phyloP scores from a whole-genome alignment of 148 eudicot species.

The Agrostemma githago region DNA sequence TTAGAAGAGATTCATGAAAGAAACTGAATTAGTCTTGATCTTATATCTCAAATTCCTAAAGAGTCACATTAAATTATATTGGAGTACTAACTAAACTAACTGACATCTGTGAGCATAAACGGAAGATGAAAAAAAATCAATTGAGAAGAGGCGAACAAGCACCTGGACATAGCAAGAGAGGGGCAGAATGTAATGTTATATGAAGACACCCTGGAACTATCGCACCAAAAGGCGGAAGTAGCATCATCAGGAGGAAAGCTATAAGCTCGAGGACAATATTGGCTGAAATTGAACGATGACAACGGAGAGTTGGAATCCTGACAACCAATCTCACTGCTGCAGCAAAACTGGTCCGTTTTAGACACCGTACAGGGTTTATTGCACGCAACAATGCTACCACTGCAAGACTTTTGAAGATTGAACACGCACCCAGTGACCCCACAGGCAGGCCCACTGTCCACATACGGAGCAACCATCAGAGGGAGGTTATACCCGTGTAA shows the following conservation, averaged over 20 bases:
- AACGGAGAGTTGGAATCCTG: background rate
- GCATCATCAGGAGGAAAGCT: background rate
- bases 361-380: constrained; percentile 5
- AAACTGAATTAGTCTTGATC: too few relatives aligned
- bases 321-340: background rate
- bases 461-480: constrained; percentile 6
- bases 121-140: background rate
- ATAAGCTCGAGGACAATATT: constrained; percentile 6
- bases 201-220: background rate
- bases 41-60: background rate
- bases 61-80: too few relatives aligned
- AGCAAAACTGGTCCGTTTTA: background rate
- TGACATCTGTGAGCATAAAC: background rate
- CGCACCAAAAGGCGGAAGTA: background rate
- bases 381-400: background rate
- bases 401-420: background rate
- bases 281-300: background rate
- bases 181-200: constrained; percentile 19
- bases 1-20: too few relatives aligned
- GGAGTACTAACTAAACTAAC: too few relatives aligned
- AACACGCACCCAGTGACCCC: constrained; percentile 8
- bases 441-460: background rate
- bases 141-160: background rate
- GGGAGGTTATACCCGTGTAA: background rate
- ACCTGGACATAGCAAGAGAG: constrained; percentile 10